phyloP scores from a whole-genome alignment of 768 basidiomycete species.

The Mycena olivaceomarginata region DNA sequence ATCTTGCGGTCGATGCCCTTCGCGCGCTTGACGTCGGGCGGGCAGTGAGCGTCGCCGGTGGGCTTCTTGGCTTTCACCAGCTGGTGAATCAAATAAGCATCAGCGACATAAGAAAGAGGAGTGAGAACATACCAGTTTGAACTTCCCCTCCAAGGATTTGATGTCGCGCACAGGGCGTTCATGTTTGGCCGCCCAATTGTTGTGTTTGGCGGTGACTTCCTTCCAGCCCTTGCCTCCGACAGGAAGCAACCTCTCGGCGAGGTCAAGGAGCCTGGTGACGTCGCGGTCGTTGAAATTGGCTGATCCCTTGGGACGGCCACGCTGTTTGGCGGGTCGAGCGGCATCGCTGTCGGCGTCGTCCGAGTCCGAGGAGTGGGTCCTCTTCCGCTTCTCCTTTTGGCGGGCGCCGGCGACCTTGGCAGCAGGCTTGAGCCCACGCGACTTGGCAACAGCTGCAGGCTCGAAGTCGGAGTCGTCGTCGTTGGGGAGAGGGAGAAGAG shows the following conservation, averaged over 20 bases:
- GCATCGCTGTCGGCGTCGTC: not conserved
- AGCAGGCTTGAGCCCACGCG: not conserved
- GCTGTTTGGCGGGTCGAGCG: not conserved
- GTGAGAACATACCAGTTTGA: no score
- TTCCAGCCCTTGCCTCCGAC: slow-evolving; percentile 3
- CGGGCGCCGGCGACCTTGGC: slow-evolving; percentile 9
- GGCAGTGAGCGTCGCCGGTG: no score
- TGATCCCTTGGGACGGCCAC: no score
- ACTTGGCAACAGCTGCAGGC: not conserved
- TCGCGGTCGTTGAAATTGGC: not conserved
- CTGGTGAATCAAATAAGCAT: no score
- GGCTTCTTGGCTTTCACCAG: no score
- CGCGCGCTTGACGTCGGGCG: no score
- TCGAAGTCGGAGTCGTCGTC: not conserved
- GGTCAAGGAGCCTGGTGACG: not conserved
- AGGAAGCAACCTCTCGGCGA: not conserved
- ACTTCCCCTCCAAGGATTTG: no score
- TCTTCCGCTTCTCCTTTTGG: slow-evolving; percentile 15
- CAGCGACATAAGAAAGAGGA: no score
- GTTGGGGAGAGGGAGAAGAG: not conserved
- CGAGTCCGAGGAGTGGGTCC: not conserved
- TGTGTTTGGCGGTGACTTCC: not conserved
- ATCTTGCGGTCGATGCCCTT: not conserved
- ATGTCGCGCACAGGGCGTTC: no score
- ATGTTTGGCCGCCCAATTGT: no score